Conservation (phyloP, 352 stramenopile species). For the Phytopythium aichiense region DNA sequence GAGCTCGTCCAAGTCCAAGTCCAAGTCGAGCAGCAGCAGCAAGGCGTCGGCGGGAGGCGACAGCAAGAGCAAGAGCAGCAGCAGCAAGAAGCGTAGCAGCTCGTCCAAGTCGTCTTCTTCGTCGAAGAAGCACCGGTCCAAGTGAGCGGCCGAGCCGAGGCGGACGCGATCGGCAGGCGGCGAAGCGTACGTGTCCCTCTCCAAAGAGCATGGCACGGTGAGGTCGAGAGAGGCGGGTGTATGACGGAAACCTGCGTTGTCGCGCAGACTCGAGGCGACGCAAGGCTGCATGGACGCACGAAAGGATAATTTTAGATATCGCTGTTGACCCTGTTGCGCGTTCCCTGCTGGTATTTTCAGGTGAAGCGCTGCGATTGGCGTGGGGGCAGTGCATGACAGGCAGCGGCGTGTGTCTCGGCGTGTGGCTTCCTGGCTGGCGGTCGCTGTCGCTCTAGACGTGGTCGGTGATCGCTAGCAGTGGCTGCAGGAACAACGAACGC, state of each 20-base stretch:
- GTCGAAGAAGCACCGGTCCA: slow-evolving; percentile 68
- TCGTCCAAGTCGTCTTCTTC: slow-evolving; percentile 48
- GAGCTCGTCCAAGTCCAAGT: slow-evolving; percentile 62
- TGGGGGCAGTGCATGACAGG: neutral
- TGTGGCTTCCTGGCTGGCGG: neutral
- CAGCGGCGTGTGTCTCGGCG: neutral
- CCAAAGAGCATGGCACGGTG: neutral
- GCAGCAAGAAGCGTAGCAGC: slow-evolving; percentile 69
- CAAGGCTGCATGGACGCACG: neutral
- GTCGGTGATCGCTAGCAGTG: neutral
- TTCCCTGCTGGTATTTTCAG: neutral
- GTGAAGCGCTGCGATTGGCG: neutral
- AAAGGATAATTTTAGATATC: slow-evolving; percentile 2
- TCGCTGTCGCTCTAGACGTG: neutral
- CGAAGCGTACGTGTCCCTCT: neutral
- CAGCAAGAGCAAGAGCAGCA: slow-evolving; percentile 41
- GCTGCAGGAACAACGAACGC: neutral
- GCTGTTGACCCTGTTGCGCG: neutral
- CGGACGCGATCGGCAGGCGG: neutral
- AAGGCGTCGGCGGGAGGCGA: slow-evolving; percentile 39
- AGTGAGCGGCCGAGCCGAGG: slow-evolving; percentile 17
- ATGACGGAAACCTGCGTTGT: neutral
- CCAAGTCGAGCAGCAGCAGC: slow-evolving; percentile 51
- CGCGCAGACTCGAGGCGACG: neutral
- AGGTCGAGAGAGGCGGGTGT: neutral